phyloP scores from a whole-genome alignment of 345 rosid genomes.

The Ricinus communis region DNA sequence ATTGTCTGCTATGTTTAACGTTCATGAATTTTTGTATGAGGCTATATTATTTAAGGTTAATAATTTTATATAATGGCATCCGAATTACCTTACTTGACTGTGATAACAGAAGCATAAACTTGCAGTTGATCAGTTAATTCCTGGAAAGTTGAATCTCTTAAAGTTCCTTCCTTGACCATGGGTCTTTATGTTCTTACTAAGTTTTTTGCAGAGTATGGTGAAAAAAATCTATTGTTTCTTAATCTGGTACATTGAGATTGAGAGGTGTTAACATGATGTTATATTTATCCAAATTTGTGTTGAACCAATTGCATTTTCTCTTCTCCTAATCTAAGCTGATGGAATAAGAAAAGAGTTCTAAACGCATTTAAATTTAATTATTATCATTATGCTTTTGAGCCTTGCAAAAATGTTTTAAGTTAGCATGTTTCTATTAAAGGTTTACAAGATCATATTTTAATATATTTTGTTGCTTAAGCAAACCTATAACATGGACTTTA shows the following conservation, averaged over 20 bases:
- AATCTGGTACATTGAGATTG: background rate
- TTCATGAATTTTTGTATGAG: background rate
- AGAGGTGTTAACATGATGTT: background rate
- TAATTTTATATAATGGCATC: background rate
- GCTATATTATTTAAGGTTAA: background rate
- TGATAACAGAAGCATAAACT: background rate
- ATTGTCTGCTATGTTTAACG: background rate
- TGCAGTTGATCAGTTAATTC: background rate
- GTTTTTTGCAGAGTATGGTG: background rate
- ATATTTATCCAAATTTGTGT: background rate
- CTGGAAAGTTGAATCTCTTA: background rate
- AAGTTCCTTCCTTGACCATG: background rate
- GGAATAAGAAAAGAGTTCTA: background rate
- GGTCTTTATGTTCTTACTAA: background rate
- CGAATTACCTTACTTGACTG: background rate
- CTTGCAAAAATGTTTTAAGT: background rate
- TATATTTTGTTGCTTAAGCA: background rate
- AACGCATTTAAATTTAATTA: background rate
- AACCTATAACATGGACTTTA: too few species aligned
- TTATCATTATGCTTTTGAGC: background rate
- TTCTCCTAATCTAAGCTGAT: background rate
- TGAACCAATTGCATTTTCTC: background rate
- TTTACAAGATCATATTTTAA: conserved; percentile 1
- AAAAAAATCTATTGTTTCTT: background rate
- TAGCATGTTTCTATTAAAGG: background rate